Conservation (phyloP, 176 grass and related monocot genomes). For the Dactylis glomerata region DNA sequence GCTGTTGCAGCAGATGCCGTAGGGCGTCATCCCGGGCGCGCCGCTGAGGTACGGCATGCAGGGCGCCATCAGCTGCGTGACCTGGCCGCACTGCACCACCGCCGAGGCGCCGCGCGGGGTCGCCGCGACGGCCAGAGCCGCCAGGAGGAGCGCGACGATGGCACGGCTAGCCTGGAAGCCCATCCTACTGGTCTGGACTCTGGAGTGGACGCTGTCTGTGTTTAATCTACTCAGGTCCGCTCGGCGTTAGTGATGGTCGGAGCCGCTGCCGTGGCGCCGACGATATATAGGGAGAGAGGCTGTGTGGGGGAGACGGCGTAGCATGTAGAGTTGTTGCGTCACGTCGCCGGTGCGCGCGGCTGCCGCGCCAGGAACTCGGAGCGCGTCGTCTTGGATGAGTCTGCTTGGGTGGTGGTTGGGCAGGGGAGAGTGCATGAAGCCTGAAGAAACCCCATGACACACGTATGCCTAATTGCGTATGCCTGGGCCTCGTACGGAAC, state of each 20-base stretch:
- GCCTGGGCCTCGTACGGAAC: background rate
- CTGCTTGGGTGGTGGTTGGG: slow-evolving; percentile 22
- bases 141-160: background rate
- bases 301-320: background rate
- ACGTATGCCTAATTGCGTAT: background rate
- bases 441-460: background rate
- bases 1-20: slow-evolving; percentile 54
- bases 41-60: slow-evolving; percentile 51
- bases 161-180: background rate
- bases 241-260: background rate
- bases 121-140: background rate
- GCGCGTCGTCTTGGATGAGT: background rate
- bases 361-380: background rate
- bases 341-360: background rate
- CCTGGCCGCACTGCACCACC: slow-evolving; percentile 33
- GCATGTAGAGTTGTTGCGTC: background rate
- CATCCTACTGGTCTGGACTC: background rate
- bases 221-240: background rate
- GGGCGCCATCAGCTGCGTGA: slow-evolving; percentile 40
- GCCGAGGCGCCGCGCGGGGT: background rate
- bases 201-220: background rate
- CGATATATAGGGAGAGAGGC: background rate
- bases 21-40: slow-evolving; percentile 42
- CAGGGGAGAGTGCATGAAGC: slow-evolving; percentile 8
- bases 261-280: background rate